Percentiles rank a stretch among this genome's conserved stretches.
These are phyloP conservation scores for Notholithocarpus densiflorus DNA, from an alignment of 306 rosid species.

Conservation along the genomic window DNA sequence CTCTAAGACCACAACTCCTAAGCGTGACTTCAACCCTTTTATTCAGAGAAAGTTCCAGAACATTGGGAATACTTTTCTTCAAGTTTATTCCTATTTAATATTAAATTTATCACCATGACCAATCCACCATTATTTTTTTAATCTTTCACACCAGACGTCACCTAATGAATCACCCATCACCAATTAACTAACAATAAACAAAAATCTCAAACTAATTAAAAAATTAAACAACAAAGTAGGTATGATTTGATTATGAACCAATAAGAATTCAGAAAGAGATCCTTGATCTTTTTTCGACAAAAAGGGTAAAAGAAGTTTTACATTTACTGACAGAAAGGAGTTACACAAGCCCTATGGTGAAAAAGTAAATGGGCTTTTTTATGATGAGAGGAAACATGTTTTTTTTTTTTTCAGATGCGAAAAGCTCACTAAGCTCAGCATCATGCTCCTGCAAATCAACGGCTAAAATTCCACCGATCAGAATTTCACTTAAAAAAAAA, in stretches of 20 bases:
- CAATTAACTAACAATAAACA: background rate
- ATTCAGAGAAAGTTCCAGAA: background rate
- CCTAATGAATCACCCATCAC: background rate
- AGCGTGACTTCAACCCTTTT: background rate
- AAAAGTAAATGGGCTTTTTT: conserved; percentile 11
- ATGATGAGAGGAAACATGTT: background rate
- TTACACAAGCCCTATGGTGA: conserved; percentile 23
- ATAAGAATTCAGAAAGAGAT: conserved; percentile 49
- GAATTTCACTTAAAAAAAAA: background rate
- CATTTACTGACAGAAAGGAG: conserved; percentile 15
- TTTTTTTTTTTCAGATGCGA: background rate
- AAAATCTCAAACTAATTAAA: background rate
- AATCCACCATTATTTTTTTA: background rate
- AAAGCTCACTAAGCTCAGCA: background rate
- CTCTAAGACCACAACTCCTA: too few relatives aligned
- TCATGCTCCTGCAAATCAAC: conserved; percentile 22
- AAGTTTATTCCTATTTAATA: background rate
- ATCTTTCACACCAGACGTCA: background rate
- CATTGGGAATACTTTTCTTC: background rate
- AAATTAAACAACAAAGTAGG: background rate
- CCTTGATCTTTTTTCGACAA: conserved; percentile 22
- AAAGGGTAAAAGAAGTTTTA: conserved; percentile 7
- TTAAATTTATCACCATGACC: background rate
- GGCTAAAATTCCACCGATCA: conserved; percentile 16
- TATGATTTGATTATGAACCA: conserved; percentile 16